Conservation (phyloP, 2,329 filamentous ascomycete genomes). For the Aureobasidium sp. region DNA sequence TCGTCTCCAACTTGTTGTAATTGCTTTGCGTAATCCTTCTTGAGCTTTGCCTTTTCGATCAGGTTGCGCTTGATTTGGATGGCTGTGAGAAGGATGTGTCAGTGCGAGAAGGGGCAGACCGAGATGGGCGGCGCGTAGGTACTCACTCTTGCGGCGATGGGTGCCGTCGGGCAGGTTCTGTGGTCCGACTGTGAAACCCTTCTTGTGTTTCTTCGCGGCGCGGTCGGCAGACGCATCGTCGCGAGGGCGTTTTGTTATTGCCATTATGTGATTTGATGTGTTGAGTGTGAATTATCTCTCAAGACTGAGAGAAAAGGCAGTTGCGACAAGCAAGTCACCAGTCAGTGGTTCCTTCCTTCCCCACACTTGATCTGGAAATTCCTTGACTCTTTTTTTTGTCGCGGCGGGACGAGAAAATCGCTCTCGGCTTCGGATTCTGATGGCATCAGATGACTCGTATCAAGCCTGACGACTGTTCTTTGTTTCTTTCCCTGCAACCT, state of each 20-base stretch:
- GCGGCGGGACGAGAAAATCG: background rate
- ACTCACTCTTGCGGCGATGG: constrained; percentile 79
- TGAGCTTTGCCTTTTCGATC: constrained; percentile 93
- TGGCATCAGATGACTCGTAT: constrained; percentile 21
- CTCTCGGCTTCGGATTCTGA: background rate
- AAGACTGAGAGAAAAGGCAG: too few relatives aligned
- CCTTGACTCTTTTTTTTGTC: background rate
- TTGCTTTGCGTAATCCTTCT: constrained; percentile 92
- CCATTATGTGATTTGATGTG: constrained; percentile 4
- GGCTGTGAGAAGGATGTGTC: constrained; percentile 53
- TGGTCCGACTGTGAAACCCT: constrained; percentile 88
- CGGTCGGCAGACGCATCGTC: constrained; percentile 27
- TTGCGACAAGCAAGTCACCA: too few relatives aligned
- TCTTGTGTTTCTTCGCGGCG: constrained; percentile 58
- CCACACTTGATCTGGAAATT: background rate
- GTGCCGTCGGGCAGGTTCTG: constrained; percentile 92
- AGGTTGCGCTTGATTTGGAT: constrained; percentile 90
- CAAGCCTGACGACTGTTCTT: background rate
- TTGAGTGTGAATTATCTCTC: background rate
- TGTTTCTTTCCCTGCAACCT: background rate
- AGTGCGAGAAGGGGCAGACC: background rate
- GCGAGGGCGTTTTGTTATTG: constrained; percentile 10
- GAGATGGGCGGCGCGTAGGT: background rate
- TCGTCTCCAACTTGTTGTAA: constrained; percentile 63
- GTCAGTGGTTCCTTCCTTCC: background rate